Evolutionary conservation across 805 yeast species (phyloP).

Genomic region (Cyberlindnera americana): DNA sequence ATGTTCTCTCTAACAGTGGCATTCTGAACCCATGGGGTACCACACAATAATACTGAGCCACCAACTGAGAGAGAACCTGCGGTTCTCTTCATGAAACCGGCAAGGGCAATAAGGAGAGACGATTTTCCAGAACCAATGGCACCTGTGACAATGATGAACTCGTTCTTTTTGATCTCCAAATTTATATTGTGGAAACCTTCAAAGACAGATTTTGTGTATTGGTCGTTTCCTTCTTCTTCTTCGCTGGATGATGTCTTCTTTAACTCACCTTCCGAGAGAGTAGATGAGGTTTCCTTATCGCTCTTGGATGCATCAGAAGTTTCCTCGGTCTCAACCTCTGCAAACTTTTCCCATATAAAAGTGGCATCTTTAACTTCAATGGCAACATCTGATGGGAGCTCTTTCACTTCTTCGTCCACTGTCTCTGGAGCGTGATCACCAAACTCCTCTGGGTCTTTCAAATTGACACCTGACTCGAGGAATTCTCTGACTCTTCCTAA

Average conservation of each 20-base stretch:
- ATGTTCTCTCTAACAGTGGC: conserved; percentile 68
- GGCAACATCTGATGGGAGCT: conserved; percentile 36
- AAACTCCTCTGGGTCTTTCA: conserved; percentile 30
- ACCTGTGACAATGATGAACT: conserved; percentile 73
- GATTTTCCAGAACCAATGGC: conserved; percentile 77
- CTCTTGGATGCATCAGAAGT: not conserved
- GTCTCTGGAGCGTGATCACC: conserved; percentile 35
- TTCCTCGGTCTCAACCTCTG: conserved; percentile 34
- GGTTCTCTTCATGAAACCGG: conserved; percentile 59
- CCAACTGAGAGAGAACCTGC: conserved; percentile 46
- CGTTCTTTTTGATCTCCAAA: conserved; percentile 46
- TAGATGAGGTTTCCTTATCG: not conserved
- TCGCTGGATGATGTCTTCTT: conserved; percentile 11
- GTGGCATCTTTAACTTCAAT: conserved; percentile 48
- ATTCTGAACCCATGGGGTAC: conserved; percentile 73
- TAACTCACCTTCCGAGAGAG: conserved; percentile 7
- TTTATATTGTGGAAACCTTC: conserved; percentile 17
- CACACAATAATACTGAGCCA: conserved; percentile 47
- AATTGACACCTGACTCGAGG: conserved; percentile 43
- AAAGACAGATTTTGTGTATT: conserved; percentile 9
- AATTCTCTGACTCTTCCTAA: conserved; percentile 52
- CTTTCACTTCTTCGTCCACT: conserved; percentile 25
- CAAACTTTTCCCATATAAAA: conserved; percentile 65
- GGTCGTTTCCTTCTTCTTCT: conserved; percentile 16
- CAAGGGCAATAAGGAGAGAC: conserved; percentile 59